These are phyloP conservation scores for Myxozyma sirexii DNA, from an alignment of 805 yeast genomes.

Conservation along the genomic window DNA sequence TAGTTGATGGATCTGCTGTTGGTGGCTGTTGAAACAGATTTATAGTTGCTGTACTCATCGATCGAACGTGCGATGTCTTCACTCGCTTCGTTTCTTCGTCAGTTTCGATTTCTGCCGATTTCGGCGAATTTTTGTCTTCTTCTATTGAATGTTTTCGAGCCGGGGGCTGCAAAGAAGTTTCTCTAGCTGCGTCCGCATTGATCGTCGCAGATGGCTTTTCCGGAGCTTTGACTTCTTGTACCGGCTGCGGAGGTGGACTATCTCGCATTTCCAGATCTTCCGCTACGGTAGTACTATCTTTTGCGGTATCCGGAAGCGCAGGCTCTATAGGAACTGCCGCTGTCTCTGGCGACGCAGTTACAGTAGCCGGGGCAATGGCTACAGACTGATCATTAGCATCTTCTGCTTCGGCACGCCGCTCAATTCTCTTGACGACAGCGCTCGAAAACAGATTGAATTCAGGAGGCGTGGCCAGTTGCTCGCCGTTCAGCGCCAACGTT, in stretches of 20 bases:
- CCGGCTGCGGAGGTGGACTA: background rate
- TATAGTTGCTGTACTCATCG: conserved; percentile 6
- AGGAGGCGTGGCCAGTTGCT: background rate
- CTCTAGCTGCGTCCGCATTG: background rate
- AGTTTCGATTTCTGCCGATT: background rate
- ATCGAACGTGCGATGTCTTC: conserved; percentile 10
- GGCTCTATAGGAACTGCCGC: background rate
- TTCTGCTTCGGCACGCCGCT: background rate
- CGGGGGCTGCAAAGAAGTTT: background rate
- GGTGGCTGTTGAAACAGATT: background rate
- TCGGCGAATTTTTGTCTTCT: background rate
- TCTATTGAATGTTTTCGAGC: background rate
- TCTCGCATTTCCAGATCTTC: conserved; percentile 5
- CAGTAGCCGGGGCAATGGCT: background rate
- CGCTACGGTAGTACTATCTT: background rate
- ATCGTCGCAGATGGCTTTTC: background rate
- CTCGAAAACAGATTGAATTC: conserved; percentile 19
- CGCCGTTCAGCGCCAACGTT: conserved; percentile 22
- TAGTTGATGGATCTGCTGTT: background rate
- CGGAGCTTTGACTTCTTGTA: background rate
- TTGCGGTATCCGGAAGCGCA: background rate
- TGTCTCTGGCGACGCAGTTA: background rate
- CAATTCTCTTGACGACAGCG: background rate
- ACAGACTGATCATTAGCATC: background rate
- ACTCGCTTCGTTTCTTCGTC: conserved; percentile 17